phyloP scores from a whole-genome alignment of 257 asterid genomes.

The Ophiorrhiza pumila region DNA sequence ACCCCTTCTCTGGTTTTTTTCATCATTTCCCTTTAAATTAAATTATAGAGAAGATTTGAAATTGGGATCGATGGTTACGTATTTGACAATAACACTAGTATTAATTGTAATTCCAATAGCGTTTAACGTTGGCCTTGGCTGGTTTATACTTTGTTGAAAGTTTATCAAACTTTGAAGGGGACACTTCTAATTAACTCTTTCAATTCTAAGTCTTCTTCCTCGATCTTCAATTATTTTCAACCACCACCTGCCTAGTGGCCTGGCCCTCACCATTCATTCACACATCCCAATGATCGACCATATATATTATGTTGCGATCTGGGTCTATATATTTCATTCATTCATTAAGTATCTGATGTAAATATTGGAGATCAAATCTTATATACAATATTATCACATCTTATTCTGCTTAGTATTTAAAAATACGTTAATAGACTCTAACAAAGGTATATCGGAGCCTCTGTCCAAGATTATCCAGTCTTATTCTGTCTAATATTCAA shows the following conservation, averaged over 20 bases:
- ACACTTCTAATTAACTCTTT: slow-evolving; percentile 22
- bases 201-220: slow-evolving; percentile 24
- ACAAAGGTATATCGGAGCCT: too few relatives aligned
- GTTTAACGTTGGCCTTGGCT: slow-evolving; percentile 5
- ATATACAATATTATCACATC: too few relatives aligned
- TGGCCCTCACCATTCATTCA: slow-evolving; percentile 47
- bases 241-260: slow-evolving; percentile 34
- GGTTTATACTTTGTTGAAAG: too few relatives aligned
- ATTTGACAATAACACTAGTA: slow-evolving; percentile 9
- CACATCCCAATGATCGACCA: too few relatives aligned
- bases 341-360: too few relatives aligned
- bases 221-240: slow-evolving; percentile 51
- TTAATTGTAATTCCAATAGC: not conserved
- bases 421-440: too few relatives aligned
- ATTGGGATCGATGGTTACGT: slow-evolving; percentile 34
- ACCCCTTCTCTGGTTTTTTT: slow-evolving; percentile 26
- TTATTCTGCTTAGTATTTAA: too few relatives aligned
- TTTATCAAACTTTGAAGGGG: slow-evolving; percentile 11
- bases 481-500: too few relatives aligned
- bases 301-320: not conserved
- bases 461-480: too few relatives aligned
- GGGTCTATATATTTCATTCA: not conserved
- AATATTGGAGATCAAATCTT: too few relatives aligned
- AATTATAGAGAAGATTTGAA: not conserved
- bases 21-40: not conserved